Evolutionary conservation across 2,329 filamentous ascomycete genomes (phyloP), one percentile per base, ranked within the genome.

Genomic region (Aspergillus cejpii): DNA sequence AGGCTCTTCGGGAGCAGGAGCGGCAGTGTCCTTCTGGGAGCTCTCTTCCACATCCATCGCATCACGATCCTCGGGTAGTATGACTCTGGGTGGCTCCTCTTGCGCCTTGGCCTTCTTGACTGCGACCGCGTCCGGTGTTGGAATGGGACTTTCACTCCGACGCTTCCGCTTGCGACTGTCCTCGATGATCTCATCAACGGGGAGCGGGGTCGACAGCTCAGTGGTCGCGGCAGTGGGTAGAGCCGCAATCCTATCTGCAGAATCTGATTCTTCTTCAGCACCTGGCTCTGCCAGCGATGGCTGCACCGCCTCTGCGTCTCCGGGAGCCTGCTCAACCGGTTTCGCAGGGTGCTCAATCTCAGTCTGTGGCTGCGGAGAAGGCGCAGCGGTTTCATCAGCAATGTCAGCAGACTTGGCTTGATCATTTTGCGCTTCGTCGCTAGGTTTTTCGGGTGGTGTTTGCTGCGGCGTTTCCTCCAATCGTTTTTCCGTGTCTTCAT

Each of bases 151-250:
- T 44, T 74, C 72, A 34, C 81, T 86, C 54, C 81, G 75, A 54
- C 81, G 78, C 63, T 85, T 86, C 49, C 83, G 75, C 64, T 83
- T 85, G 54, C 78, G 78, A 31, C 70, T 70, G 53, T 83, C 80
- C 50, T 78, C 73, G 26, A 69, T 54, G 31, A 67, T 54, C 55
- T 72, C 68, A 51, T 65, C 62, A 20, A 52, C 39, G 5, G 59
- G 58, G 8, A 59, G 48, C 39, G 61, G 56, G 33, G 61, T 61
- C 7, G 58, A 63, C 14, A 58, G 26, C 37, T 47, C 59, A 0
- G 56, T 62, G 38, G 51, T 52, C 15, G 47, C 48, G 43, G 58
- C 62, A 4, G 62, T 59, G 41, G 52, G 44, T 40, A 51, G 55
- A 43, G 49, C 40, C 31, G 43, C 52, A 39, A 45, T 51, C 36